These are phyloP conservation scores for Aspergillus piperis DNA, from an alignment of 2,329 filamentous ascomycete species.

Conservation along the genomic window DNA sequence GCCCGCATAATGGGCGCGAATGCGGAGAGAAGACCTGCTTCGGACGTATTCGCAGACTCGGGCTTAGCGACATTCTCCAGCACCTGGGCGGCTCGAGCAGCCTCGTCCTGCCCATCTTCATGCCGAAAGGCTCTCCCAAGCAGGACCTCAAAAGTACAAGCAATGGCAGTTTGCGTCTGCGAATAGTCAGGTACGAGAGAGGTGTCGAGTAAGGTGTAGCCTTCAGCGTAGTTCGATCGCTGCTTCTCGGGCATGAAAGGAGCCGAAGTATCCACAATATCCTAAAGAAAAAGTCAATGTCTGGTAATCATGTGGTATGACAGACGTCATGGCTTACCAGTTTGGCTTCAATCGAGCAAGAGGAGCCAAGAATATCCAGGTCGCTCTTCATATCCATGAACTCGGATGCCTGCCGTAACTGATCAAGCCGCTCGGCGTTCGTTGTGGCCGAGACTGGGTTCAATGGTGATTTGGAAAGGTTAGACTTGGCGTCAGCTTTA, in stretches of 20 bases:
- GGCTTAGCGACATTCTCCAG: conserved; percentile 25
- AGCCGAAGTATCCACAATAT: conserved; percentile 62
- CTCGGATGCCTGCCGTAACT: conserved; percentile 30
- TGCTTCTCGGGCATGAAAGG: conserved; percentile 59
- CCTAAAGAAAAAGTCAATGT: conserved; percentile 38
- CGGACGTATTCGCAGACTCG: conserved; percentile 29
- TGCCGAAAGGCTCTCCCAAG: conserved; percentile 29
- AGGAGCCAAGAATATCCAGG: conserved; percentile 37
- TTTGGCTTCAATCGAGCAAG: conserved; percentile 28
- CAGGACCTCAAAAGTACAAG: conserved; percentile 35
- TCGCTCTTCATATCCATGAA: conserved; percentile 38
- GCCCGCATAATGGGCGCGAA: conserved; percentile 55
- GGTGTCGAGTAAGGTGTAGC: conserved; percentile 56
- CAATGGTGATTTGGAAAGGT: background rate
- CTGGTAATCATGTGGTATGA: background rate
- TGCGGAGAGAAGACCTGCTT: conserved; percentile 47
- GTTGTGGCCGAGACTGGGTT: conserved; percentile 12
- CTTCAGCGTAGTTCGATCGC: conserved; percentile 57
- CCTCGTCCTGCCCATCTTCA: conserved; percentile 23
- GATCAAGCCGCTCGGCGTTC: conserved; percentile 28
- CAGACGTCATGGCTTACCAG: conserved; percentile 28
- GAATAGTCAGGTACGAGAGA: conserved; percentile 51
- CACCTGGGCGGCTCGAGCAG: conserved; percentile 32
- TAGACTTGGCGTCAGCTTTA: conserved; percentile 32
- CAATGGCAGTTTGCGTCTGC: conserved; percentile 37